These are phyloP conservation scores for Candida caryicola DNA, from an alignment of 805 yeast genomes.

Conservation along the genomic window DNA sequence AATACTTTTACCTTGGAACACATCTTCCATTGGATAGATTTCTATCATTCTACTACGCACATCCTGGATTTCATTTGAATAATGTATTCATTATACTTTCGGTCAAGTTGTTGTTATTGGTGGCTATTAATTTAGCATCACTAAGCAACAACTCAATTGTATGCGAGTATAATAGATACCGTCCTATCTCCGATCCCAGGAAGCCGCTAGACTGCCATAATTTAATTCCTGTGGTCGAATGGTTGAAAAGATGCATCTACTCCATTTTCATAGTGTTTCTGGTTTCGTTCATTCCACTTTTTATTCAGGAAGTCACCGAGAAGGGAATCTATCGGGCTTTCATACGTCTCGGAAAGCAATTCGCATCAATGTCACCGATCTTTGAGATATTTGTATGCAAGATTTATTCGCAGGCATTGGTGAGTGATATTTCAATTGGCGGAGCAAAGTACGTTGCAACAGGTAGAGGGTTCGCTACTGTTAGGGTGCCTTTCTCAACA, in stretches of 20 bases:
- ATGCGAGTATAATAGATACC: conserved; percentile 57
- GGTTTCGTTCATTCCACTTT: conserved; percentile 70
- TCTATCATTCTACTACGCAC: conserved; percentile 78
- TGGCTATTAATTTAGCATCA: conserved; percentile 59
- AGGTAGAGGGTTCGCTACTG: conserved; percentile 79
- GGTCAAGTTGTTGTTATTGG: conserved; percentile 51
- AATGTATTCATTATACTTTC: conserved; percentile 72
- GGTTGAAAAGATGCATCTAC: conserved; percentile 71
- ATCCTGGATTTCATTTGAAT: conserved; percentile 82
- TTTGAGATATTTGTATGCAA: conserved; percentile 80
- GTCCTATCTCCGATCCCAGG: conserved; percentile 60
- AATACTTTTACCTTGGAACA: conserved; percentile 74
- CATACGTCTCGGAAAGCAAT: conserved; percentile 61
- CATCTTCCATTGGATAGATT: conserved; percentile 76
- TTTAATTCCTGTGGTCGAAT: conserved; percentile 64
- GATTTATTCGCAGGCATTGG: conserved; percentile 67
- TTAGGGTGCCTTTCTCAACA: conserved; percentile 61
- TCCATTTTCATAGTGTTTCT: conserved; percentile 74
- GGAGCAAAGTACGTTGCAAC: conserved; percentile 83
- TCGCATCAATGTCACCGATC: conserved; percentile 68
- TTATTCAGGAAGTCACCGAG: conserved; percentile 75
- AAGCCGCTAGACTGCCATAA: conserved; percentile 70
- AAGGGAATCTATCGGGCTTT: conserved; percentile 71
- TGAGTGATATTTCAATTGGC: conserved; percentile 67
- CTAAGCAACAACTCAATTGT: conserved; percentile 58